Base-by-base conservation (phyloP, 139 green algal genomes). In the Nannochloris sp. region DNA sequence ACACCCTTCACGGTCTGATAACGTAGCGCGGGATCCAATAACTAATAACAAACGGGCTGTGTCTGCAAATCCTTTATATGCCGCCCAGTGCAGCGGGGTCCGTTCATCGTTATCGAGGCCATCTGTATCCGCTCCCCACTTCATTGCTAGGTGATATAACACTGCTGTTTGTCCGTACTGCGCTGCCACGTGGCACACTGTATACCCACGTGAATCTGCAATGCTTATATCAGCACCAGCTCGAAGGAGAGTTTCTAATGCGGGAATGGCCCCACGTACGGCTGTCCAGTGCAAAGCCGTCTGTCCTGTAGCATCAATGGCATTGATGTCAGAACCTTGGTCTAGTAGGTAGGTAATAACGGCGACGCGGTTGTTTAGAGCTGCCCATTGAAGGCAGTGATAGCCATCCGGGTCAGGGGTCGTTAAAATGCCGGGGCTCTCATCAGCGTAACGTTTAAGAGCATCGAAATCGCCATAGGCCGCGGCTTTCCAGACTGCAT, bases 141-240 rank as follows among this genome's bases (percentile, higher is more conserved):
- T 86, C 15, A 92, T 71, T 4, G 77, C 85, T 15, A 97, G 48
- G 70, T 95, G 85, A 68, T 97, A 96, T 15, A 99, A 57, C 23
- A 96, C 74, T 0, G 82, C 80, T 10, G 93, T 96, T 56, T 97
- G 91, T 1, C 93, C 93, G 61, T 99, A 98, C 77, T 98, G 93
- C 13, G 92, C 83, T 3, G 89, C 89, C 8, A 97, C 87, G 67
- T 97, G 92, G 56, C 59, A 72, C 6, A 81, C 44, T 3, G 86
- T 92, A 77, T 95, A 96, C 33, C 89, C 89, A 3, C 54, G 36
- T 10, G 59, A 72, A 55, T 81, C 77, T 6, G 31, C 14, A 6
- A 69, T 34, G 0, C 4, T 65, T 34, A 77, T 61, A 54, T 85
- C 72, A 8, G 87, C 87, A 0, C 74, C 80, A 15, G 63, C 54